These are phyloP conservation scores for Chlamydomonas incerta DNA, from an alignment of 139 green algal genomes.

Conservation along the genomic window DNA sequence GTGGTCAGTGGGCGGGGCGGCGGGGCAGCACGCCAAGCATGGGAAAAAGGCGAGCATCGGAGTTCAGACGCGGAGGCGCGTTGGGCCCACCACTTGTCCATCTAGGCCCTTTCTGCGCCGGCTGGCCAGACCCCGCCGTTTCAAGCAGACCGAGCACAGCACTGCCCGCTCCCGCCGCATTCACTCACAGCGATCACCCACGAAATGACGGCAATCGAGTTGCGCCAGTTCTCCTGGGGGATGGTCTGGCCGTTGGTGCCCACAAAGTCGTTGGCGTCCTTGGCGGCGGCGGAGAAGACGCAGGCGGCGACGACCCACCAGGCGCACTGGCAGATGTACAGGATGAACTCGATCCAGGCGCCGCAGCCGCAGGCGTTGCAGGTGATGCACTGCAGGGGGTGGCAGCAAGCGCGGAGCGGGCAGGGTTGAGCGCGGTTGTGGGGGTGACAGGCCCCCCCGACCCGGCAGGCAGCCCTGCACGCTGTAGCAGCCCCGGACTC, in stretches of 20 bases:
- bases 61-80: not conserved
- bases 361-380: slow-evolving; percentile 19
- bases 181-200: not conserved
- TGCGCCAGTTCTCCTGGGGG: slow-evolving; percentile 2
- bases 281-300: not conserved
- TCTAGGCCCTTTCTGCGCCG: too few species aligned
- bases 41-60: not conserved
- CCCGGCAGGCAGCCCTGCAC: too few species aligned
- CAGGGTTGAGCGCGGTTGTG: not conserved
- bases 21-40: not conserved
- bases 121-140: too few species aligned
- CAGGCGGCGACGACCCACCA: slow-evolving; percentile 20
- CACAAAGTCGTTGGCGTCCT: not conserved
- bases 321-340: not conserved
- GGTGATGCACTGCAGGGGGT: slow-evolving; percentile 18
- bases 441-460: too few species aligned
- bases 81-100: too few species aligned
- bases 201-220: not conserved
- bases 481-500: not conserved
- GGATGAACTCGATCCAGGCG: slow-evolving; percentile 17
- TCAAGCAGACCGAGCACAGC: too few species aligned
- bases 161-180: not conserved
- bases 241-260: not conserved
- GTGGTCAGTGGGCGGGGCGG: too few species aligned
- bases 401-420: not conserved